Evolutionary conservation across 1,139 yeast species (phyloP).

Genomic region (Kluyveromyces sp.): DNA sequence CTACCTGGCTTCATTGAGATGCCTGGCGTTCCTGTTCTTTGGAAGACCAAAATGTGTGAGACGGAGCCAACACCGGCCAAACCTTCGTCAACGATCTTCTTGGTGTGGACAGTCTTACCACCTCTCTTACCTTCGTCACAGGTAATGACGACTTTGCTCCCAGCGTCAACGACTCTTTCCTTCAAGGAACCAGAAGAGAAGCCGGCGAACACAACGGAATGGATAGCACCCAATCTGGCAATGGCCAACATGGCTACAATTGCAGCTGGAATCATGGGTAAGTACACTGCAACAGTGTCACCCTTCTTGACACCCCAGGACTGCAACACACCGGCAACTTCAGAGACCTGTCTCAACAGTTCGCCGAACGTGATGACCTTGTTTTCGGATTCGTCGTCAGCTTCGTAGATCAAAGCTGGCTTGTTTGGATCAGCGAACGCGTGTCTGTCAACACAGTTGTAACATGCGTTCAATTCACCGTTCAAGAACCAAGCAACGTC

Average conservation of each 20-base stretch:
- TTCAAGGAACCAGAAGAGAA: slow-evolving; percentile 89
- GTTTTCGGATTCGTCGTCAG: slow-evolving; percentile 80
- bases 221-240: slow-evolving; percentile 92
- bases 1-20: slow-evolving; percentile 63
- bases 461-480: slow-evolving; percentile 89
- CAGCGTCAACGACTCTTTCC: slow-evolving; percentile 87
- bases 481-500: slow-evolving; percentile 90
- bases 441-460: slow-evolving; percentile 95
- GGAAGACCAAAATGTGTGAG: slow-evolving; percentile 74
- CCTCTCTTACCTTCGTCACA: slow-evolving; percentile 97
- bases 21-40: slow-evolving; percentile 70
- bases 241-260: slow-evolving; percentile 90
- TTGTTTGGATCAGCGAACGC: slow-evolving; percentile 83
- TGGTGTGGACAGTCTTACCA: slow-evolving; percentile 84
- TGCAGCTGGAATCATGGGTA: slow-evolving; percentile 98
- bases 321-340: slow-evolving; percentile 79
- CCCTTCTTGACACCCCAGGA: slow-evolving; percentile 89
- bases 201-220: slow-evolving; percentile 95
- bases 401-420: slow-evolving; percentile 88
- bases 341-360: slow-evolving; percentile 77
- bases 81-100: slow-evolving; percentile 93
- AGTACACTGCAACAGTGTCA: slow-evolving; percentile 91
- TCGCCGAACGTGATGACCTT: slow-evolving; percentile 75
- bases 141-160: slow-evolving; percentile 83
- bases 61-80: slow-evolving; percentile 71